These are phyloP conservation scores for Leptographium radiaticola DNA, from an alignment of 2,329 filamentous ascomycete genomes.

Conservation along the genomic window DNA sequence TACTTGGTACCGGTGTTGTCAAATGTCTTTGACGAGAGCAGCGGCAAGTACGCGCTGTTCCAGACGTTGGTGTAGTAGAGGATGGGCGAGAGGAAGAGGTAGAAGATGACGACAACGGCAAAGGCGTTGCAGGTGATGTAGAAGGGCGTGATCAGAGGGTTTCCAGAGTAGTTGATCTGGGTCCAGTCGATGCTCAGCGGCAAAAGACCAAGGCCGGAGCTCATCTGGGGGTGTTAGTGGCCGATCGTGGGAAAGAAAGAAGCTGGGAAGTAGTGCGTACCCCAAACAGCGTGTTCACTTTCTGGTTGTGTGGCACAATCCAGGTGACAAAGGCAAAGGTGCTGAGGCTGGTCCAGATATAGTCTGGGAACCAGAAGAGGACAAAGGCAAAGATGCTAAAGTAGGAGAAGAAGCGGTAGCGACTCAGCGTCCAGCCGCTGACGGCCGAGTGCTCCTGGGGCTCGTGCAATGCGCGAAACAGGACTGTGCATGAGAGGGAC, in stretches of 20 bases:
- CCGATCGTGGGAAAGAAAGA: not conserved
- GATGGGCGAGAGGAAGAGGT: constrained; percentile 39
- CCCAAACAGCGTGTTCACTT: constrained; percentile 16
- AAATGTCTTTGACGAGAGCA: constrained; percentile 39
- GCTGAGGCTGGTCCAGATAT: constrained; percentile 30
- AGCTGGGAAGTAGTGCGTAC: not conserved
- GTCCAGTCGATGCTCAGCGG: constrained; percentile 10
- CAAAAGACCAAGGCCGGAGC: constrained; percentile 8
- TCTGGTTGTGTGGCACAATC: constrained; percentile 31
- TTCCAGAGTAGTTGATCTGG: constrained; percentile 7
- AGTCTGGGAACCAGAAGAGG: constrained; percentile 39
- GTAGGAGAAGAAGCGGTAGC: constrained; percentile 32
- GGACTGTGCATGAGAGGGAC: constrained; percentile 31
- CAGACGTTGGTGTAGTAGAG: constrained; percentile 48
- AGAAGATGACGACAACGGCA: constrained; percentile 38
- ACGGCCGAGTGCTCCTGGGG: constrained; percentile 21
- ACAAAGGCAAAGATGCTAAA: constrained; percentile 33
- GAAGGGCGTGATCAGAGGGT: constrained; percentile 22
- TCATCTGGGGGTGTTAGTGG: constrained; percentile 11
- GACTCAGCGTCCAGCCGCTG: constrained; percentile 27
- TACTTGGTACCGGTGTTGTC: constrained; percentile 35
- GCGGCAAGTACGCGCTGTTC: constrained; percentile 37
- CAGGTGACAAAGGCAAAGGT: constrained; percentile 41
- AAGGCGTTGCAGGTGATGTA: constrained; percentile 52
- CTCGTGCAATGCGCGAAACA: constrained; percentile 34